phyloP scores from a whole-genome alignment of 1,284 basidiomycete species.

The Ceratobasidium sp. region DNA sequence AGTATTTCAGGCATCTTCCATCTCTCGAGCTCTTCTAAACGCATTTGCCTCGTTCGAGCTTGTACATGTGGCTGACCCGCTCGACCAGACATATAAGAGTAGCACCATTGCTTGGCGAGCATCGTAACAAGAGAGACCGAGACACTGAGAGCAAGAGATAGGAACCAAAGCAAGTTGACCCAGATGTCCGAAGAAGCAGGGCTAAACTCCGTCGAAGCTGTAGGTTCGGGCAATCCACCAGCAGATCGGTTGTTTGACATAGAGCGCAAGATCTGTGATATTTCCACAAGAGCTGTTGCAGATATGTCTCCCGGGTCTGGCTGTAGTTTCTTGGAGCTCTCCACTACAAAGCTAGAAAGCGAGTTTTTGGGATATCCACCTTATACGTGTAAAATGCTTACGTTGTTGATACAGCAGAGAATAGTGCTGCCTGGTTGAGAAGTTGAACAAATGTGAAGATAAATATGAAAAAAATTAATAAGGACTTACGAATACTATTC shows the following conservation, averaged over 20 bases:
- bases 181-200: slow-evolving; percentile 14
- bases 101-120: slow-evolving; percentile 36
- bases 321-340: slow-evolving; percentile 17
- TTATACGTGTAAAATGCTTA: not conserved
- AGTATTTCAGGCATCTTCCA: slow-evolving; percentile 36
- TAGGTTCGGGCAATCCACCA: not conserved
- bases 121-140: slow-evolving; percentile 27
- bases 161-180: slow-evolving; percentile 25
- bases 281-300: slow-evolving; percentile 11
- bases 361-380: no score
- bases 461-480: not conserved
- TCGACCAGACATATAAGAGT: slow-evolving; percentile 33
- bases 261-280: not conserved
- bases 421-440: slow-evolving; percentile 5
- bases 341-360: slow-evolving; percentile 18
- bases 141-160: slow-evolving; percentile 25
- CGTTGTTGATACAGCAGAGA: slow-evolving; percentile 30
- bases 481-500: slow-evolving; percentile 24
- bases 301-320: not conserved
- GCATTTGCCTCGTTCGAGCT: slow-evolving; percentile 21
- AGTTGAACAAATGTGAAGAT: not conserved
- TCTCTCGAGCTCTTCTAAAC: slow-evolving; percentile 21
- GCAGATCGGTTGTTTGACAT: not conserved
- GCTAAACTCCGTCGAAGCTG: not conserved
- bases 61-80: slow-evolving; percentile 26